Evolutionary conservation across 352 stramenopile genomes (phyloP).

Genomic region (Blastocystis sp.): DNA sequence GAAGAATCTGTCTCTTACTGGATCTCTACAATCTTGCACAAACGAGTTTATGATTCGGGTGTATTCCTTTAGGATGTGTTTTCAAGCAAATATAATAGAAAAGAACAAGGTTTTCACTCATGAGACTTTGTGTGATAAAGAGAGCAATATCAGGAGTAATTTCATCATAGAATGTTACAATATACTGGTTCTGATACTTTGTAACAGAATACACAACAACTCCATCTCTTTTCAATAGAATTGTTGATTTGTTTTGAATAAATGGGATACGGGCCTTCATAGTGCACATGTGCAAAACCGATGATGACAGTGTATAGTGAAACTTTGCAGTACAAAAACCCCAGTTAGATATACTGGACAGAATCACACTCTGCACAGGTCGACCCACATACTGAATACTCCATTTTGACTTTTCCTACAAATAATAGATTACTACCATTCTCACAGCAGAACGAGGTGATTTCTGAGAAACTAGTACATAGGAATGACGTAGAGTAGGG

Average conservation of each 20-base stretch:
- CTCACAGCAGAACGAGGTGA: too few relatives aligned
- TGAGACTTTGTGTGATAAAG: neutral
- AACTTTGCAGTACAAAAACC: too few relatives aligned
- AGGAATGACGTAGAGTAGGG: too few relatives aligned
- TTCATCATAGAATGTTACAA: neutral
- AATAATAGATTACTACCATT: too few relatives aligned
- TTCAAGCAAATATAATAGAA: slow-evolving; percentile 8
- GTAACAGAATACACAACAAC: neutral
- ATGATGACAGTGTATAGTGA: too few relatives aligned
- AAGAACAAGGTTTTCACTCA: neutral
- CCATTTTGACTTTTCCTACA: too few relatives aligned
- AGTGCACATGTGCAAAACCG: too few relatives aligned
- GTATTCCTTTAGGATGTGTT: neutral
- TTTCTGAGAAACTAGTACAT: too few relatives aligned
- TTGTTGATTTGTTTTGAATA: neutral
- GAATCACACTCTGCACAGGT: too few relatives aligned
- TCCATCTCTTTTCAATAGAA: neutral
- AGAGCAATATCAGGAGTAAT: neutral
- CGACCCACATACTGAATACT: too few relatives aligned
- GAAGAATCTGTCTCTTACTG: slow-evolving; percentile 10
- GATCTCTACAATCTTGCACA: neutral
- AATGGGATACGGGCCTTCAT: neutral
- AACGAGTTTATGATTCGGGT: neutral
- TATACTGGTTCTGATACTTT: neutral
- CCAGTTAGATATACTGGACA: too few relatives aligned